Evolutionary conservation across 768 basidiomycete genomes (phyloP).

Genomic region (Rhodotorula graminis): DNA sequence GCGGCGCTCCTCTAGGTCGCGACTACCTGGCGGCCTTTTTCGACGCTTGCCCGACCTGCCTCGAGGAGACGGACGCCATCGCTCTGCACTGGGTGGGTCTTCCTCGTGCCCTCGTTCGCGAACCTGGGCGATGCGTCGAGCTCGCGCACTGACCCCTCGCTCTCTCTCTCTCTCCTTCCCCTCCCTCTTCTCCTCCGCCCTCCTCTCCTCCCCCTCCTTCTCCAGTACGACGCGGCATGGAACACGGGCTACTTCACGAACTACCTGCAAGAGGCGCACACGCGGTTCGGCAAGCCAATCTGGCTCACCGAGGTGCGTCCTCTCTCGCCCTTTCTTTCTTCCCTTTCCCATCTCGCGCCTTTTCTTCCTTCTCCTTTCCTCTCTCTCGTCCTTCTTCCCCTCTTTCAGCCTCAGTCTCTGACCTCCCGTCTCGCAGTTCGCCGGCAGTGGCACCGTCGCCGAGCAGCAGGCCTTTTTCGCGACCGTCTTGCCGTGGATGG

Average conservation of each 20-base stretch:
- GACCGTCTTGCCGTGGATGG: slow-evolving; percentile 27
- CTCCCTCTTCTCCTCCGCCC: no score
- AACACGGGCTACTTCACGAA: neutral
- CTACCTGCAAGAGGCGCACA: slow-evolving; percentile 15
- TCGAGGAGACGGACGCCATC: slow-evolving; percentile 10
- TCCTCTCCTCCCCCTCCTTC: no score
- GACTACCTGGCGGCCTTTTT: slow-evolving; percentile 17
- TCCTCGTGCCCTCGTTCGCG: neutral
- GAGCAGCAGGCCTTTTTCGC: slow-evolving; percentile 34
- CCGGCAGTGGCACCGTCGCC: slow-evolving; percentile 14
- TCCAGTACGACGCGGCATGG: slow-evolving; percentile 18
- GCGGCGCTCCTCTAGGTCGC: slow-evolving; percentile 10
- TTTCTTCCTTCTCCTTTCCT: no score
- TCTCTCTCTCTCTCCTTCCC: no score
- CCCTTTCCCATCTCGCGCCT: no score
- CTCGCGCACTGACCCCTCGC: no score
- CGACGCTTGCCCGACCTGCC: slow-evolving; percentile 16
- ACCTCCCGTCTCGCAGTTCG: slow-evolving; percentile 3
- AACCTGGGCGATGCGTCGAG: neutral
- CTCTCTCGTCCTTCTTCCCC: no score
- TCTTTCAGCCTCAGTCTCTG: no score
- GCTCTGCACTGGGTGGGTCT: slow-evolving; percentile 7
- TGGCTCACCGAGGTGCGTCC: slow-evolving; percentile 11
- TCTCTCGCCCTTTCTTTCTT: no score
- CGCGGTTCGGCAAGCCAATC: neutral